Evolutionary conservation across 805 yeast genomes (phyloP), one percentile per base, ranked within the genome.

Genomic region (Ogataea neopini): DNA sequence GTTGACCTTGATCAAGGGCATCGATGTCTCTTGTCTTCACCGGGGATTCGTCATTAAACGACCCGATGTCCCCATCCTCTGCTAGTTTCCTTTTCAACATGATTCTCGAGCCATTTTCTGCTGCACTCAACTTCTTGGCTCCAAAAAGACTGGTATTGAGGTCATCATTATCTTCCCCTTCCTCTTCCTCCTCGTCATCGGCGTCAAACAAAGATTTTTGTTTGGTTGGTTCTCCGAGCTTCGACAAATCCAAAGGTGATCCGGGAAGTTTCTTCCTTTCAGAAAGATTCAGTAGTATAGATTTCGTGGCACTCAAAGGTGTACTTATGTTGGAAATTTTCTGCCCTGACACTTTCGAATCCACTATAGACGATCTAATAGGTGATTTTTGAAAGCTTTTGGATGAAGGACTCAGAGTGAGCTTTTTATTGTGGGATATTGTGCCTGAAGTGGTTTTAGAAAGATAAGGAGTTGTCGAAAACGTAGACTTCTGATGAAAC

Each of bases 381-480:
- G 48, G 42, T 2, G 49, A 35, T 2, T 14, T n/a, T 20, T 34
- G 30, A 28, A 14, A 8, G 14, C 13, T 3, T 8, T 15, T 29
- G 10, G 38, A 36, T 3, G 38, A 29, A 4, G 38, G 38, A 30
- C 30, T 36, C 14, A 29, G 9, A 7, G 32, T 6, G 2, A 6
- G 18, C 19, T 13, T 37, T 18, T 19, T 34, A 14, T 22, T 22
- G 25, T 22, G 25, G 8, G 25, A 22, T 6, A 22, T 22, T 6
- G 22, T 17, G 18, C 38, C 14, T 18, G 45, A 10, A 11, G 33
- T 8, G 17, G 53, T 48, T 23, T 49, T 57, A 7, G 53, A 45
- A 10, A 58, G 29, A 28, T 52, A 52, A 11, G 63, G 63, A 8
- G 62, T 59, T 1, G 60, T 53, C 6, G 61, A 56, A 29, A 59